Evolutionary conservation across 23 red algal species (phyloP).

Genomic region (Cyanidium caldarium): DNA sequence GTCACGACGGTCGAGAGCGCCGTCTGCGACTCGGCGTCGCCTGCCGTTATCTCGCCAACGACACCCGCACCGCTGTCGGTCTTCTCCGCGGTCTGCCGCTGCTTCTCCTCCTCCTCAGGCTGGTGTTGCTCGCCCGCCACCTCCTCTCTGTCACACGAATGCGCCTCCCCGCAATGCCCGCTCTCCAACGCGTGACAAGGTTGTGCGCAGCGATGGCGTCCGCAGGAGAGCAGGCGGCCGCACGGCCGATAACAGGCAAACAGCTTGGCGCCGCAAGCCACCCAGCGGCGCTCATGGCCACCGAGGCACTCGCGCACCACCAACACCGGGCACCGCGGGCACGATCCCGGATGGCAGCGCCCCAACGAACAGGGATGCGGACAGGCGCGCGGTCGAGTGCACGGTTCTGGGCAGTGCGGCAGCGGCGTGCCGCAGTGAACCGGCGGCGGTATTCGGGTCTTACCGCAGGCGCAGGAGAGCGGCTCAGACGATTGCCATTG

Average conservation of each 20-base stretch:
- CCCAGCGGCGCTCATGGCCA: neutral
- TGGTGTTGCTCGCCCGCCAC: too few species aligned
- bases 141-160: too few species aligned
- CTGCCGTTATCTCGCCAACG: too few species aligned
- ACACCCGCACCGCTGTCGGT: too few species aligned
- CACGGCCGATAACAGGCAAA: neutral
- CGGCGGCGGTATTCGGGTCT: neutral
- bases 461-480: neutral
- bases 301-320: neutral
- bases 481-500: neutral
- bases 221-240: neutral
- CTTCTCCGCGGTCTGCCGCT: too few species aligned
- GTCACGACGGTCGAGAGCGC: too few species aligned
- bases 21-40: too few species aligned
- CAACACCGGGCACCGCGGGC: neutral
- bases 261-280: neutral
- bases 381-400: neutral
- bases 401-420: neutral
- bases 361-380: conserved; percentile 1
- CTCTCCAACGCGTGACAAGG: neutral
- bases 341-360: neutral
- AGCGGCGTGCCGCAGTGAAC: neutral
- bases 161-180: too few species aligned
- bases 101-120: too few species aligned
- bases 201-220: neutral